phyloP scores from a whole-genome alignment of 441 rosid genomes.

The Syzygium malaccense region DNA sequence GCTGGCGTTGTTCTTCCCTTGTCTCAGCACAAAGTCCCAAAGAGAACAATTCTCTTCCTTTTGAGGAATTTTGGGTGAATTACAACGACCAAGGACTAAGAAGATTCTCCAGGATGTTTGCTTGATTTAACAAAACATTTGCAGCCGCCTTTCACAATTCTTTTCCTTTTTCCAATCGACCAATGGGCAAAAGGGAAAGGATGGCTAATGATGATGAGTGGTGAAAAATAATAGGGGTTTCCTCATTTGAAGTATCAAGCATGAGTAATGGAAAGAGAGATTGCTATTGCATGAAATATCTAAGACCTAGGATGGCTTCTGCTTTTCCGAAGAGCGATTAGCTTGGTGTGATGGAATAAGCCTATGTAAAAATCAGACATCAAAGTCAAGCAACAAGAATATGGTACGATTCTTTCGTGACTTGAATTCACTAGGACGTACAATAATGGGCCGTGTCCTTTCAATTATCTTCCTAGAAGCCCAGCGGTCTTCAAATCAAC shows the following conservation, averaged over 20 bases:
- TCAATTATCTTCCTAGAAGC: not conserved
- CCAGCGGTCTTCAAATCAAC: not conserved
- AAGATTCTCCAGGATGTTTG: not conserved
- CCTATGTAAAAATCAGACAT: not conserved
- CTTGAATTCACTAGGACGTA: not conserved
- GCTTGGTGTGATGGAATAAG: not conserved
- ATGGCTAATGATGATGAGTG: not conserved
- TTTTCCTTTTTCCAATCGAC: not conserved
- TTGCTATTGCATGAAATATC: not conserved
- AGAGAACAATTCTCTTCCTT: not conserved
- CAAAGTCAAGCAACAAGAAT: not conserved
- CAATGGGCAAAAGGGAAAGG: not conserved
- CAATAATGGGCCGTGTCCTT: not conserved
- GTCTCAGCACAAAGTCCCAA: not conserved
- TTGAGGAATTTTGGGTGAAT: not conserved
- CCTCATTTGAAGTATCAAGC: not conserved
- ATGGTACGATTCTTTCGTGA: not conserved
- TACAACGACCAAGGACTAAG: not conserved
- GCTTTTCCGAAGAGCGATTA: not conserved
- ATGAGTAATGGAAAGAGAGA: not conserved
- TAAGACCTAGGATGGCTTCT: not conserved
- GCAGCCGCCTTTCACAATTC: not conserved
- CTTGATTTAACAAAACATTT: not conserved
- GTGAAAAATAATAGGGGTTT: not conserved
- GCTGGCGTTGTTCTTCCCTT: not conserved